These are phyloP conservation scores for Blumeriella jaapii DNA, from an alignment of 2,329 filamentous ascomycete genomes.

Conservation along the genomic window DNA sequence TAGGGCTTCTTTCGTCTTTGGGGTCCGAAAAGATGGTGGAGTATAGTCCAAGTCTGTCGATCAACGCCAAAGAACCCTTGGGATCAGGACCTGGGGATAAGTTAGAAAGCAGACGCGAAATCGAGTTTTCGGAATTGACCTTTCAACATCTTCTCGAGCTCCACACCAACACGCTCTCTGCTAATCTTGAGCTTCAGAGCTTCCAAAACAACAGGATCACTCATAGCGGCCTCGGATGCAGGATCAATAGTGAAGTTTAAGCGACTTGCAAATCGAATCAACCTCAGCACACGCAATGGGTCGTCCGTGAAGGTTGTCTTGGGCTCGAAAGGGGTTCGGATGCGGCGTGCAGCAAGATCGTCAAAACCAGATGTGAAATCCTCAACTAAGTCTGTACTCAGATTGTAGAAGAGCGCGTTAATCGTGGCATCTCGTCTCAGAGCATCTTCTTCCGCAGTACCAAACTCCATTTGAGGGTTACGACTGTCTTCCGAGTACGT, in stretches of 20 bases:
- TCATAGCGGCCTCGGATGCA: conserved; percentile 62
- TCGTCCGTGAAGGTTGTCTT: conserved; percentile 92
- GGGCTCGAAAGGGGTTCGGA: conserved; percentile 78
- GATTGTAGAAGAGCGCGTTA: conserved; percentile 92
- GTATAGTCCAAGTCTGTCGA: conserved; percentile 58
- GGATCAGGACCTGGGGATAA: conserved; percentile 42
- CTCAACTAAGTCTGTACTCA: conserved; percentile 68
- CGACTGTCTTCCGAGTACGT: conserved; percentile 81
- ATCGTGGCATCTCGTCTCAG: conserved; percentile 82
- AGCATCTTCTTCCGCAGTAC: conserved; percentile 83
- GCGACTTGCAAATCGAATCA: conserved; percentile 84
- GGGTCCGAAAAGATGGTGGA: conserved; percentile 64
- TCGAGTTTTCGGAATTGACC: conserved; percentile 33
- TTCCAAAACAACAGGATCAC: conserved; percentile 61
- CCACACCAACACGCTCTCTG: conserved; percentile 75
- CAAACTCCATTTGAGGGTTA: conserved; percentile 88
- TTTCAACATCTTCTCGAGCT: conserved; percentile 84
- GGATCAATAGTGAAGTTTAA: conserved; percentile 69
- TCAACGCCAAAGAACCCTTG: conserved; percentile 47
- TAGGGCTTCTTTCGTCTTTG: conserved; percentile 36
- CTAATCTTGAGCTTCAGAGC: conserved; percentile 84
- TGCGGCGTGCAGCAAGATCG: conserved; percentile 62
- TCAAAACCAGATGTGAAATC: conserved; percentile 72
- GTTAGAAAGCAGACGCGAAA: conserved; percentile 12
- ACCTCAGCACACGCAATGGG: conserved; percentile 71